These are phyloP conservation scores for Podospora australis DNA, from an alignment of 495 filamentous ascomycete species.

Conservation along the genomic window DNA sequence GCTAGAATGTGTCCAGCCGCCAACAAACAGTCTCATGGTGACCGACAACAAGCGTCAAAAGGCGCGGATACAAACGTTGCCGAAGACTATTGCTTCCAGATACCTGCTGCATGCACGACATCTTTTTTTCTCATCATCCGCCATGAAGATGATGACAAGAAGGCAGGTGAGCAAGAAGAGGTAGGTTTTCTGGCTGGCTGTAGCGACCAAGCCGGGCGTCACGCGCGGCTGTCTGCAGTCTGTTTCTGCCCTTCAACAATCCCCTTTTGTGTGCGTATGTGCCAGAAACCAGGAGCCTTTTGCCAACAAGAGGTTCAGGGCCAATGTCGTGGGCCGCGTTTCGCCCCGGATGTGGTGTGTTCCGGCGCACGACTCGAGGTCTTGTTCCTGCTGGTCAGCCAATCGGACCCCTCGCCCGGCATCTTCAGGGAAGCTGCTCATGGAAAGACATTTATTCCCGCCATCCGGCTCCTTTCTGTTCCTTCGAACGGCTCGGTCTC, in stretches of 20 bases:
- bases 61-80: not conserved
- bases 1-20: not conserved
- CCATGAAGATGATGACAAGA: not conserved
- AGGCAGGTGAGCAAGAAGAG: not conserved
- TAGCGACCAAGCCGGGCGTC: not conserved
- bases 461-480: no score
- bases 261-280: not conserved
- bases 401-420: no score
- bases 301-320: slow-evolving; percentile 3
- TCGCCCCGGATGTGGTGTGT: slow-evolving; percentile 11
- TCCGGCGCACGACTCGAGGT: not conserved
- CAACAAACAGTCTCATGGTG: not conserved
- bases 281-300: not conserved
- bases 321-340: slow-evolving; percentile 1
- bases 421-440: no score
- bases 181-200: no score
- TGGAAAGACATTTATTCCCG: no score
- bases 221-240: slow-evolving; percentile 5
- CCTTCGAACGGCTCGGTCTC: no score
- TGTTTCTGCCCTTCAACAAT: no score
- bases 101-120: no score
- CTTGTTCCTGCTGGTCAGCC: not conserved
- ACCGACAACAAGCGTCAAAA: not conserved
- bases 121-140: no score
- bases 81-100: not conserved